Conservation (phyloP, 1,284 basidiomycete species). For the Trichosporon sp. region DNA sequence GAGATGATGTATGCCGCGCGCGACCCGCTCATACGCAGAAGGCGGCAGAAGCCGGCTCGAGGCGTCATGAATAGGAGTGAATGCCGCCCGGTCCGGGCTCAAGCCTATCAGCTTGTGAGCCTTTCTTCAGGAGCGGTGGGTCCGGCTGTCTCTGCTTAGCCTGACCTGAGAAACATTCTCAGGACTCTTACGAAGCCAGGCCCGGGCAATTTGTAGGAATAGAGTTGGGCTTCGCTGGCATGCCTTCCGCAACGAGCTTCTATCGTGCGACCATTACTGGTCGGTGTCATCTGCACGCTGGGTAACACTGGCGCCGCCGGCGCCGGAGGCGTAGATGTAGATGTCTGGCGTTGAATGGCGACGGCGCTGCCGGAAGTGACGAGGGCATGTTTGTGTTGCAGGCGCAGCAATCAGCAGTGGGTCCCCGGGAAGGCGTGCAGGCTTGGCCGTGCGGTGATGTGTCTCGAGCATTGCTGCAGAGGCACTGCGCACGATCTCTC, state of each 20-base stretch:
- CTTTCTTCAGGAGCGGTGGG: background rate
- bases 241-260: background rate
- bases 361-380: too few species aligned
- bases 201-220: background rate
- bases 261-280: background rate
- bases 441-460: background rate
- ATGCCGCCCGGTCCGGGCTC: background rate
- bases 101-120: background rate
- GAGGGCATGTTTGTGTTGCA: background rate
- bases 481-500: slow-evolving; percentile 1
- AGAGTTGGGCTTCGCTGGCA: background rate
- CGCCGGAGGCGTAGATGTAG: background rate
- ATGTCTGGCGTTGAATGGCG: background rate
- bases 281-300: background rate
- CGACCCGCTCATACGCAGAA: background rate
- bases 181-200: background rate
- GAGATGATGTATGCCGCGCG: background rate
- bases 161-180: background rate
- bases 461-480: background rate
- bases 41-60: background rate
- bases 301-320: background rate
- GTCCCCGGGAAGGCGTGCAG: too few species aligned
- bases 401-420: background rate
- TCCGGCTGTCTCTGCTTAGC: background rate
- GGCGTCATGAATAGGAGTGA: background rate